A percentile compares a stretch with the other conserved stretches of the same genome.
phyloP scores from a whole-genome alignment of 306 rosid species.

The Datisca glomerata region DNA sequence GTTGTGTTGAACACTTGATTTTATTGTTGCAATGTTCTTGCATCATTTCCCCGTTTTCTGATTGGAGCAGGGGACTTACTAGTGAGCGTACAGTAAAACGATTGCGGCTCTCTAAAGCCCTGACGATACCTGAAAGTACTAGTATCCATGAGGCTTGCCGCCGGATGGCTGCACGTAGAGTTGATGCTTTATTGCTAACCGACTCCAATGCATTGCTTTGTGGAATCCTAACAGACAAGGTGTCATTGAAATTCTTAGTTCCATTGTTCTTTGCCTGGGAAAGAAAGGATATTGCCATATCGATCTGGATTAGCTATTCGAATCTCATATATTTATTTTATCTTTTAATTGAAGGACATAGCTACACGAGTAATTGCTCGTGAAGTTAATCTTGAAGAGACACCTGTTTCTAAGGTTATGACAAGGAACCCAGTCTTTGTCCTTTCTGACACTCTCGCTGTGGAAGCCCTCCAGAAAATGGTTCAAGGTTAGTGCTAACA shows the following conservation, averaged over 20 bases:
- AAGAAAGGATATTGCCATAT: background rate
- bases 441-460: constrained; percentile 91
- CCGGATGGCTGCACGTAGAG: constrained; percentile 84
- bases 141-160: constrained; percentile 78
- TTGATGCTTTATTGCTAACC: constrained; percentile 78
- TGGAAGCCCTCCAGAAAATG: constrained; percentile 99
- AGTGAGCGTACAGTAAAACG: constrained; percentile 85
- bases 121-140: constrained; percentile 83
- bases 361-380: constrained; percentile 69
- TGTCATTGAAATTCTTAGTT: constrained; percentile 10
- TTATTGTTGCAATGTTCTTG: background rate
- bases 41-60: constrained; percentile 4
- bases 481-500: constrained; percentile 64
- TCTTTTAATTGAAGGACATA: constrained; percentile 55
- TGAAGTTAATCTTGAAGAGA: constrained; percentile 66
- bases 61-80: constrained; percentile 47
- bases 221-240: constrained; percentile 99
- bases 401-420: constrained; percentile 88
- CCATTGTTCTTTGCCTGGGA: background rate
- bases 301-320: background rate
- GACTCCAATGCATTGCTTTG: constrained; percentile 93
- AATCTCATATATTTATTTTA: background rate
- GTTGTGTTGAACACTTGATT: background rate
- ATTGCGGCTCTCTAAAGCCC: constrained; percentile 75
- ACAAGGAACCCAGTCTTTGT: constrained; percentile 87